Evolutionary conservation across 805 yeast species (phyloP).

Genomic region (Candida ipomoeae): DNA sequence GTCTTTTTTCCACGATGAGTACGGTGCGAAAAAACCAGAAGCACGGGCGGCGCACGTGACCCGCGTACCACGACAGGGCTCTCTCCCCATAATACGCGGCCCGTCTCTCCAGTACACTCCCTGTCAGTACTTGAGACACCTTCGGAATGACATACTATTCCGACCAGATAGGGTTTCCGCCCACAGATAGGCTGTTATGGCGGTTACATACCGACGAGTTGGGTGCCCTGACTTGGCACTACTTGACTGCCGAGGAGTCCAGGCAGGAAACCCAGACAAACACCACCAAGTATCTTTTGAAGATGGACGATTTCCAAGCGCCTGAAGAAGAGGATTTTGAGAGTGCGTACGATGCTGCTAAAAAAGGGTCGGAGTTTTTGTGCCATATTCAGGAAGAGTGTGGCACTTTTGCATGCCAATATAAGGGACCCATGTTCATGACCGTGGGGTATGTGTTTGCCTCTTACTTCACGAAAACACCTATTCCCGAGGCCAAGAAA

Average conservation of each 20-base stretch:
- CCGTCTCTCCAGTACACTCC: neutral
- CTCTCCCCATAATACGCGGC: neutral
- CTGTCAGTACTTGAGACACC: neutral
- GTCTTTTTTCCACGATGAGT: slow-evolving; percentile 5
- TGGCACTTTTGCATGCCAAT: slow-evolving; percentile 90
- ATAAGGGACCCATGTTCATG: slow-evolving; percentile 98
- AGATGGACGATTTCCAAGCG: slow-evolving; percentile 32
- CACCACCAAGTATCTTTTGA: slow-evolving; percentile 53
- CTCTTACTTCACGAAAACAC: slow-evolving; percentile 61
- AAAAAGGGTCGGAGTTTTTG: slow-evolving; percentile 71
- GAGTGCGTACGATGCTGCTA: slow-evolving; percentile 58
- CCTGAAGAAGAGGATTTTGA: slow-evolving; percentile 33
- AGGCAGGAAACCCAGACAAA: slow-evolving; percentile 47
- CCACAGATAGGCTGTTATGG: slow-evolving; percentile 74
- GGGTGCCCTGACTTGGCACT: slow-evolving; percentile 85
- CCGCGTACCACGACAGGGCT: neutral
- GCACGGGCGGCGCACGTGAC: neutral
- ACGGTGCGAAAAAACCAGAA: slow-evolving; percentile 3
- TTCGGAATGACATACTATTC: slow-evolving; percentile 44
- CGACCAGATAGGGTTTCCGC: slow-evolving; percentile 62
- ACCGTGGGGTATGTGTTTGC: slow-evolving; percentile 82
- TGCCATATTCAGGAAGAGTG: slow-evolving; percentile 59
- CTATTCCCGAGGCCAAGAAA: slow-evolving; percentile 61
- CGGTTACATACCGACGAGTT: slow-evolving; percentile 61
- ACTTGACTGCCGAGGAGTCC: slow-evolving; percentile 39